phyloP scores from a whole-genome alignment of 805 yeast species.

The Candida coquimbonensis region DNA sequence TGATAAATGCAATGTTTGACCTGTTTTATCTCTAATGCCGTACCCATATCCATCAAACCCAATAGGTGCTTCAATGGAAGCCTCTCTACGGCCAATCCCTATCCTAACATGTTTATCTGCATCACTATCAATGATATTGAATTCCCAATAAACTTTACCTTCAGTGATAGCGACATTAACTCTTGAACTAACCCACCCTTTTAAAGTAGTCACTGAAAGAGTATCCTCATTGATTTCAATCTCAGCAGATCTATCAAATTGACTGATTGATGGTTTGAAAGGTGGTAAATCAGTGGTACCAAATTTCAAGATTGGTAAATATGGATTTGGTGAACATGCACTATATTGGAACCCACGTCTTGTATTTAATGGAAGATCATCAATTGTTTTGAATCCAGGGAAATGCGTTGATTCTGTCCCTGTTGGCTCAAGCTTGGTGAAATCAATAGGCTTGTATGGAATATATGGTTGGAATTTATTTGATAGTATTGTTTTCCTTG shows the following conservation, averaged over 20 bases:
- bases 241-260: slow-evolving; percentile 65
- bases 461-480: slow-evolving; percentile 22
- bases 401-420: neutral
- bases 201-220: slow-evolving; percentile 45
- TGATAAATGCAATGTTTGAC: slow-evolving; percentile 70
- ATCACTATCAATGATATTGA: slow-evolving; percentile 40
- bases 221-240: slow-evolving; percentile 34
- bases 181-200: slow-evolving; percentile 78
- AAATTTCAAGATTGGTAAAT: slow-evolving; percentile 50
- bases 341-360: slow-evolving; percentile 75
- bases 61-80: slow-evolving; percentile 88
- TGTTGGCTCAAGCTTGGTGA: slow-evolving; percentile 11
- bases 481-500: neutral
- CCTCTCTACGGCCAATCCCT: slow-evolving; percentile 82
- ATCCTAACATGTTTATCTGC: slow-evolving; percentile 57
- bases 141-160: slow-evolving; percentile 79
- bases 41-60: slow-evolving; percentile 95
- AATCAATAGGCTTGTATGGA: slow-evolving; percentile 17
- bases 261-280: slow-evolving; percentile 45
- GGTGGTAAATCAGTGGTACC: slow-evolving; percentile 73
- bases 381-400: slow-evolving; percentile 37
- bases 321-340: slow-evolving; percentile 68
- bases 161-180: slow-evolving; percentile 70
- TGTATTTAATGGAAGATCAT: slow-evolving; percentile 71
- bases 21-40: slow-evolving; percentile 74